Conservation (phyloP, 208 protist genomes). For the Blastocrithidia nonstop region DNA sequence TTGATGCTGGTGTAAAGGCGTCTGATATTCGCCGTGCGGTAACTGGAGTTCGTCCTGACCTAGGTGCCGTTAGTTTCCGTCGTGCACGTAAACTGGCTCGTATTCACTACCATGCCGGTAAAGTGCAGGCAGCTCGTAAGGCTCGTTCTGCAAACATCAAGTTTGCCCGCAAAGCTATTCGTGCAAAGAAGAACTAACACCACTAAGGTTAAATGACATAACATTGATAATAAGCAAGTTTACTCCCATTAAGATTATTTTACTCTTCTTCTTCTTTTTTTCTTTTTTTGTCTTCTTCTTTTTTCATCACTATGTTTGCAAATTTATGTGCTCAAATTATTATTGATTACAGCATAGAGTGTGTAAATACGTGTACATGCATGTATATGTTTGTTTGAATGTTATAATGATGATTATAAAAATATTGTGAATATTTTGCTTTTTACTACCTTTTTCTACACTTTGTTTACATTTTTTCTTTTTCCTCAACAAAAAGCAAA, state of each 20-base stretch:
- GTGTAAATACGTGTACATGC: not conserved
- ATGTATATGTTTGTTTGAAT: not conserved
- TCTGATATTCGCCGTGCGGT: conserved; percentile 49
- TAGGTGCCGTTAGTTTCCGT: conserved; percentile 60
- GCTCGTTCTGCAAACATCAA: conserved; percentile 49
- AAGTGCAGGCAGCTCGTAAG: conserved; percentile 63
- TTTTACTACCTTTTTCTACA: not conserved
- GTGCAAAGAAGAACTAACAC: conserved; percentile 51
- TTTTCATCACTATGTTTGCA: no score
- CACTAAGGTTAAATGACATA: no score
- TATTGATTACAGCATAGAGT: not conserved
- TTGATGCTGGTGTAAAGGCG: conserved; percentile 55
- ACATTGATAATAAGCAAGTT: no score
- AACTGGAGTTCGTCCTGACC: conserved; percentile 67
- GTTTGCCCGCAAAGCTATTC: conserved; percentile 62
- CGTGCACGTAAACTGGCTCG: conserved; percentile 56
- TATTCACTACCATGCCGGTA: conserved; percentile 35
- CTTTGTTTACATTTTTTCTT: not conserved
- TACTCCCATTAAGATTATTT: no score
- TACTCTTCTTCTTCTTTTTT: no score
- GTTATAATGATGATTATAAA: not conserved
- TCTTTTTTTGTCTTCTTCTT: no score
- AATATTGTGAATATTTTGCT: not conserved
- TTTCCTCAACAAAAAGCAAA: not conserved
- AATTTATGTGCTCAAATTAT: conserved; percentile 2